Conservation (phyloP, 257 asterid species). For the Ballota nigra region DNA sequence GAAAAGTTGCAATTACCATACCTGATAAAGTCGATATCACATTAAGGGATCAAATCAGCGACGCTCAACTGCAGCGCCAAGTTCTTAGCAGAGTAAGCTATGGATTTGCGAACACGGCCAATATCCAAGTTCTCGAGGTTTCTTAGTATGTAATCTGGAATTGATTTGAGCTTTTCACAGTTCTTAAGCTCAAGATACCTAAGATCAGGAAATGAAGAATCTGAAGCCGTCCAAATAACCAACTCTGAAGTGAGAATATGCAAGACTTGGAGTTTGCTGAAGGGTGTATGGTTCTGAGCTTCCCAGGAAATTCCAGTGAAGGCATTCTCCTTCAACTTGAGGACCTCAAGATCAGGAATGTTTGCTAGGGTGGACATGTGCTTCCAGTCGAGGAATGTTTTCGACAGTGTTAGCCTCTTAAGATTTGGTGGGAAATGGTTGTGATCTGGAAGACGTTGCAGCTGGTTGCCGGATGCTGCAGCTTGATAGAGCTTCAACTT, state of each 20-base stretch:
- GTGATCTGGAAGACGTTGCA: too few relatives aligned
- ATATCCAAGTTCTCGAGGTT: constrained; percentile 32
- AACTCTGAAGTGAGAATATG: constrained; percentile 25
- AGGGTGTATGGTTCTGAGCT: neutral
- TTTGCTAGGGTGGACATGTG: constrained; percentile 25
- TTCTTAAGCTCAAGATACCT: constrained; percentile 24
- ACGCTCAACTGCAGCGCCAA: neutral
- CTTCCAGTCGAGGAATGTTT: constrained; percentile 31
- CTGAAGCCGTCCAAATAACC: constrained; percentile 30
- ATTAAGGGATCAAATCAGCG: neutral
- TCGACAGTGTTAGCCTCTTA: constrained; percentile 22
- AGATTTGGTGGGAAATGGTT: constrained; percentile 28
- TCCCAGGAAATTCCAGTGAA: constrained; percentile 35
- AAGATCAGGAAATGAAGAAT: constrained; percentile 27
- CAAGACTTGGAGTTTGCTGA: constrained; percentile 29
- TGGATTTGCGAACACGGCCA: neutral
- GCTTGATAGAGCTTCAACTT: constrained; percentile 28
- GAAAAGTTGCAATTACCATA: neutral
- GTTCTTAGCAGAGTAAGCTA: neutral
- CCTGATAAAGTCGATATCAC: neutral
- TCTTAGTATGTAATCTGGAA: constrained; percentile 23
- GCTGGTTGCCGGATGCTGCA: too few relatives aligned
- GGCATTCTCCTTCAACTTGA: too few relatives aligned
- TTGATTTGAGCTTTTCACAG: constrained; percentile 23
- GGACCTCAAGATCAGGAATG: constrained; percentile 27